Evolutionary conservation across 1,284 basidiomycete species (phyloP).

Genomic region (Ceratobasidium sp.): DNA sequence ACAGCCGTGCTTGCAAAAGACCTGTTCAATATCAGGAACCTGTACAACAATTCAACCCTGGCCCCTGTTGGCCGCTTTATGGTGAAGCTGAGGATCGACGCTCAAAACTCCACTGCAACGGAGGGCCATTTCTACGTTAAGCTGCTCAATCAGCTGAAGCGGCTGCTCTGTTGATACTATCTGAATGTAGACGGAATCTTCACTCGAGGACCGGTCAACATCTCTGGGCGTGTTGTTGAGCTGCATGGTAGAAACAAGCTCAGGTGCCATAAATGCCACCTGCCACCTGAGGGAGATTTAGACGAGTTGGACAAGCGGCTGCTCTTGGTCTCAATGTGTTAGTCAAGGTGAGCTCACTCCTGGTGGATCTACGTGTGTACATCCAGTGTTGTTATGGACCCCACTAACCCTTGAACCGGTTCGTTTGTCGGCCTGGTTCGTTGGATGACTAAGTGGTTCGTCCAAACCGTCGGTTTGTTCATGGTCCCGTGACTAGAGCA

Average conservation of each 20-base stretch:
- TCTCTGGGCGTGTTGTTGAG: neutral
- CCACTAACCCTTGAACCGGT: too few relatives aligned
- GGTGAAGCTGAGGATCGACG: neutral
- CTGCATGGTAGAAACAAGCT: constrained; percentile 18
- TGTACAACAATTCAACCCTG: neutral
- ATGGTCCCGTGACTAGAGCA: too few relatives aligned
- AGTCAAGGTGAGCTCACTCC: constrained; percentile 13
- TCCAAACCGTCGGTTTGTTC: too few relatives aligned
- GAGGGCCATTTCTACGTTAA: constrained; percentile 9
- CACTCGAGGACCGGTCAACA: neutral
- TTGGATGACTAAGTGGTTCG: too few relatives aligned
- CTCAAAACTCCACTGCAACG: neutral
- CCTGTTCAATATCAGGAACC: constrained; percentile 5
- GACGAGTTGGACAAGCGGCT: neutral
- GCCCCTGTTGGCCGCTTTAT: neutral
- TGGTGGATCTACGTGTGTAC: too few relatives aligned
- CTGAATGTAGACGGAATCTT: constrained; percentile 17
- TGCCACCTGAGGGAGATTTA: neutral
- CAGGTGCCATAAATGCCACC: constrained; percentile 8
- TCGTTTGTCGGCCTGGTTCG: too few relatives aligned
- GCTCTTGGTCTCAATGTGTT: neutral
- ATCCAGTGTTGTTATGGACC: too few relatives aligned
- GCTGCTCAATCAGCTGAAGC: neutral
- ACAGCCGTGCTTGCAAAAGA: neutral
- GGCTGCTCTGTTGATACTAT: constrained; percentile 18